Percentiles rank a stretch among this genome's conserved stretches.
Evolutionary conservation across 2,329 filamentous ascomycete species (phyloP).

Genomic region (Colletotrichum karsti): DNA sequence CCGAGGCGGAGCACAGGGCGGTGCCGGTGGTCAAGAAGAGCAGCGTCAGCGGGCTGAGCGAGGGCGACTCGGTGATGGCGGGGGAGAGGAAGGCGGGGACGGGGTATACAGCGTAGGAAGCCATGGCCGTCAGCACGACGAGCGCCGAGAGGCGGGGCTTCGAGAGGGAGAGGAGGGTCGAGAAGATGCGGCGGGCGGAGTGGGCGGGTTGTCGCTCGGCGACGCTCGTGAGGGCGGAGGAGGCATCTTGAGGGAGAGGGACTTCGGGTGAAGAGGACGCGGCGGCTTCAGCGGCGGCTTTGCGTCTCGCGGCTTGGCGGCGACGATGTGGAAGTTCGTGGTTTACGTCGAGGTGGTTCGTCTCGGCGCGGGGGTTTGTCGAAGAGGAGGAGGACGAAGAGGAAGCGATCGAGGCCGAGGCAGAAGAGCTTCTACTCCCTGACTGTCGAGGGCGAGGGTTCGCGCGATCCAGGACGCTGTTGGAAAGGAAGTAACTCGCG

Average conservation of each 20-base stretch:
- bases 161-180: constrained; percentile 88
- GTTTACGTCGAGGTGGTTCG: constrained; percentile 7
- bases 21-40: constrained; percentile 92
- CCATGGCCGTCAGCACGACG: constrained; percentile 89
- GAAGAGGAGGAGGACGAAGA: constrained; percentile 4
- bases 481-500: constrained; percentile 31
- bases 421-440: constrained; percentile 17
- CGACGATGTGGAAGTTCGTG: constrained; percentile 29
- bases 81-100: constrained; percentile 85
- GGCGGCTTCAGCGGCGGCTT: constrained; percentile 17
- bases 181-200: constrained; percentile 72
- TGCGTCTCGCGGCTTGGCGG: constrained; percentile 27
- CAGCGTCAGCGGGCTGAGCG: constrained; percentile 88
- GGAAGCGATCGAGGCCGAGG: constrained; percentile 9
- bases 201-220: constrained; percentile 58
- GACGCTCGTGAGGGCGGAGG: constrained; percentile 61
- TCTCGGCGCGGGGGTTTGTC: constrained; percentile 1
- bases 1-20: constrained; percentile 86
- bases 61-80: constrained; percentile 73
- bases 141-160: constrained; percentile 94
- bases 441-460: background rate
- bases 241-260: constrained; percentile 58
- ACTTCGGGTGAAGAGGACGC: constrained; percentile 28
- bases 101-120: constrained; percentile 91
- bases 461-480: constrained; percentile 23